Conservation (phyloP, 2,329 filamentous ascomycete genomes). For the Xylariaceae sp. region DNA sequence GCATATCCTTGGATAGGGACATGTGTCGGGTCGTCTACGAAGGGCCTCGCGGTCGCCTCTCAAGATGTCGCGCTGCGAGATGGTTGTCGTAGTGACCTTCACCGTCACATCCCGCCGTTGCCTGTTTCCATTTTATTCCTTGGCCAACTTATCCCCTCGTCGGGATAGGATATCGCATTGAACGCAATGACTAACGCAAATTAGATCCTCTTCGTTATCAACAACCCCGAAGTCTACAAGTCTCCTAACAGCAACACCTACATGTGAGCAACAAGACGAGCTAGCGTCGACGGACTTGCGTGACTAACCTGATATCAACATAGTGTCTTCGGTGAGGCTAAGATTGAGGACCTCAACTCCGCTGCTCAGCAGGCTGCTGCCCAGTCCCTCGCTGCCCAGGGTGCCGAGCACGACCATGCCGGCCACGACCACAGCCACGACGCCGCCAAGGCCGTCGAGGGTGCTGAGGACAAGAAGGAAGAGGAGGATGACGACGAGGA, state of each 20-base stretch:
- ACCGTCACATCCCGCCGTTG: not conserved
- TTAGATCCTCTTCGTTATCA: slow-evolving; percentile 99
- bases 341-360: slow-evolving; percentile 99
- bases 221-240: slow-evolving; percentile 99
- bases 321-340: slow-evolving; percentile 99
- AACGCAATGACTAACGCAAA: not conserved
- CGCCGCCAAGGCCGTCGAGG: slow-evolving; percentile 55
- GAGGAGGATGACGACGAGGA: slow-evolving; percentile 90
- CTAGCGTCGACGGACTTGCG: not conserved
- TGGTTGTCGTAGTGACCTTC: no score
- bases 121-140: slow-evolving; percentile 51
- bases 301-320: slow-evolving; percentile 16
- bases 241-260: slow-evolving; percentile 99
- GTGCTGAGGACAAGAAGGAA: slow-evolving; percentile 66
- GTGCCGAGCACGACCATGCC: slow-evolving; percentile 52
- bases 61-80: no score
- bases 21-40: not conserved
- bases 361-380: slow-evolving; percentile 93
- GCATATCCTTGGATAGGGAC: not conserved
- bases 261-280: slow-evolving; percentile 64
- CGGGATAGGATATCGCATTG: slow-evolving; percentile 42
- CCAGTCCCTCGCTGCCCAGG: slow-evolving; percentile 82
- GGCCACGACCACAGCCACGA: slow-evolving; percentile 70
- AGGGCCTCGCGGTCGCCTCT: no score
- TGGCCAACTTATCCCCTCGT: slow-evolving; percentile 33